phyloP scores from a whole-genome alignment of 257 asterid genomes.

The Primulina huaijiensis region DNA sequence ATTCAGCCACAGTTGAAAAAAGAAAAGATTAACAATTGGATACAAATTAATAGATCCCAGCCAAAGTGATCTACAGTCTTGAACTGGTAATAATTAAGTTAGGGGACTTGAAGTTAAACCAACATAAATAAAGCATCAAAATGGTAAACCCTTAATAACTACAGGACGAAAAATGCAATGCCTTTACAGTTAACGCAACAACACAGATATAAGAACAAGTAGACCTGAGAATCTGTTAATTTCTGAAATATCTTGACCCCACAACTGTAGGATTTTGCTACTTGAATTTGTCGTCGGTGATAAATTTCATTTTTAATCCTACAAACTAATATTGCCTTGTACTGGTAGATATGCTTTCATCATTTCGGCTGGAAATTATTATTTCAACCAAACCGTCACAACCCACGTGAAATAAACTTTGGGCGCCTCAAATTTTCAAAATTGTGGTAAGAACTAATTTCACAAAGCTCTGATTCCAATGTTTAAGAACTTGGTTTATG shows the following conservation, averaged over 20 bases:
- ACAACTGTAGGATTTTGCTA: background rate
- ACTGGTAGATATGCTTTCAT: background rate
- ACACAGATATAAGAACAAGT: constrained; percentile 4
- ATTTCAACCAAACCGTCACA: background rate
- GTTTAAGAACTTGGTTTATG: background rate
- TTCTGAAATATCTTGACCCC: background rate
- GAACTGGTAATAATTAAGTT: background rate
- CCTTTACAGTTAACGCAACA: constrained; percentile 16
- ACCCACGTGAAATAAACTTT: background rate
- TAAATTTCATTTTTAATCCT: background rate
- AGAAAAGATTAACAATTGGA: background rate
- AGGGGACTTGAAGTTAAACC: background rate
- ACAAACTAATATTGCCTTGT: background rate
- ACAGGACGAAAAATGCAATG: background rate
- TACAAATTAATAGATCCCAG: too few relatives aligned
- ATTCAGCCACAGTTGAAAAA: background rate
- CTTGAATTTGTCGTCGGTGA: background rate
- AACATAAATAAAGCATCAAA: background rate
- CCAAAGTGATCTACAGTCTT: background rate
- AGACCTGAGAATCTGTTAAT: constrained; percentile 93
- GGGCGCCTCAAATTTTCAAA: background rate
- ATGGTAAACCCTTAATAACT: background rate
- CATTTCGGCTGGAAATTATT: background rate
- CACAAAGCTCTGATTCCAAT: background rate
- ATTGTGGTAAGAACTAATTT: background rate